Base-by-base conservation (phyloP, 2,329 filamentous ascomycete species). In the Neonectria punicea region DNA sequence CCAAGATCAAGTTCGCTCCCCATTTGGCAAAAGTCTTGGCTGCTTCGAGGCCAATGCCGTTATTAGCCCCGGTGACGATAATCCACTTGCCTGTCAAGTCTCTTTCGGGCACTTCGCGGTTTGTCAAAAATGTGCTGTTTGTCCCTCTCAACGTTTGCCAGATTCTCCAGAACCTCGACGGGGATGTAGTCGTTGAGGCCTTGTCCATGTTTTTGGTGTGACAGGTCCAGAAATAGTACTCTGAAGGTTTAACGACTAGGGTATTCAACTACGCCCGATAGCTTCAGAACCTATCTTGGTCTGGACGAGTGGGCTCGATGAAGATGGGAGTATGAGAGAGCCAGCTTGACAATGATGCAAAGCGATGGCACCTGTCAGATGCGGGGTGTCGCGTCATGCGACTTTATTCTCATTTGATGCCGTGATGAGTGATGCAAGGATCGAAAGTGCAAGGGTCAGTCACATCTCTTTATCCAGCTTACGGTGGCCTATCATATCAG, bases 31-130 rank as follows among this genome's bases (percentile, higher is more conserved):
- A 61, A 2, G 28, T 46, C 34, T 61, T 61, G 28, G 59, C 59
- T 5, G 53, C 53, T 28, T 61, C 59, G 8, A 61, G 20, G 5
- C 59, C 59, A n/a, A 61, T 51, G 6, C 59, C 59, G 25, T 41
- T 61, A 20, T 61, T 61, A n/a, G 44, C 59, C 10, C 59, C 59
- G 10, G 59, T 56, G 18, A 61, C 50, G 5, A 61, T 18, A 22
- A 61, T 57, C 59, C 59, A 61, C 47, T 57, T 61, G 3, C 53
- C 44, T 6, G 44, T 32, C 46, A 61, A 28, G 25, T 61, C 44
- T 28, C 10, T 25, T 13, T 51, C 53, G 2, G 59, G 59, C 5
- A 61, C 59, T 16, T 61, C 53, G 8, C 30, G 8, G 43, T 14
- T 43, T 14, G 53, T 61, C 9, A 61, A 6, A 22, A 14, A 4